Evolutionary conservation across 2,329 filamentous ascomycete genomes (phyloP), one percentile per base, ranked within the genome.

Genomic region (Colletotrichum liriopes): DNA sequence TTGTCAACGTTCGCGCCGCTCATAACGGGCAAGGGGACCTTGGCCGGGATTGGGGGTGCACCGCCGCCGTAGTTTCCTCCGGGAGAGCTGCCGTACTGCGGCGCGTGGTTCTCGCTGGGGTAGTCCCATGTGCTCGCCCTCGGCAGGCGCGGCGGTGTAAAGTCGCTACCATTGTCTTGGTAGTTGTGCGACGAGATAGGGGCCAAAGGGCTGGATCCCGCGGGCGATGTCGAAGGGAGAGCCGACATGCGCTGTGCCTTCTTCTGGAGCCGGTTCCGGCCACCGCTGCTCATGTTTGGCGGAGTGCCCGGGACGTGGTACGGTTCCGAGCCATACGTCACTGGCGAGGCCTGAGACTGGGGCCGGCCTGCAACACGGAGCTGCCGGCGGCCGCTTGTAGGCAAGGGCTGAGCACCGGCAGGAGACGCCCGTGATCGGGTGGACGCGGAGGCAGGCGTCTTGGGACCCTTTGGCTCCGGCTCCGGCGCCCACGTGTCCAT

Each of bases 401-500:
- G 85, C 77, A 87, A 84, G 5, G 87, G 86, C 74, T 90, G 87
- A 1, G 89, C 86, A 2, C 89, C 89, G 5, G 82, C 85, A 1
- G 88, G 83, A 2, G 86, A 81, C 8, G 86, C 84, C 41, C 89
- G 84, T 12, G 69, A 72, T 12, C 59, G 65, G 3, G 68, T 66
- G n/a, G 69, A 72, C 43, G 69, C 65, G 18, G 69, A 54, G 7
- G 84, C 79, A 32, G 78, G 71, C 61, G 79, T 74, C 54, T 75
- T 78, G 35, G 76, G 72, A 2, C 68, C 74, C 72, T 82, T 81
- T 2, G 88, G 86, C 75, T 93, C 92, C 0, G 93, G 93, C 77
- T 95, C 93, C 0, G 93, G 93, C 1, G 93, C 93, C 93, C 93
- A 95, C 1, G 90, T 90, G 67, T 93, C 91, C 79, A 94, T 89